Conservation (phyloP, 2,329 filamentous ascomycete species). For the Colletotrichum simmondsii region DNA sequence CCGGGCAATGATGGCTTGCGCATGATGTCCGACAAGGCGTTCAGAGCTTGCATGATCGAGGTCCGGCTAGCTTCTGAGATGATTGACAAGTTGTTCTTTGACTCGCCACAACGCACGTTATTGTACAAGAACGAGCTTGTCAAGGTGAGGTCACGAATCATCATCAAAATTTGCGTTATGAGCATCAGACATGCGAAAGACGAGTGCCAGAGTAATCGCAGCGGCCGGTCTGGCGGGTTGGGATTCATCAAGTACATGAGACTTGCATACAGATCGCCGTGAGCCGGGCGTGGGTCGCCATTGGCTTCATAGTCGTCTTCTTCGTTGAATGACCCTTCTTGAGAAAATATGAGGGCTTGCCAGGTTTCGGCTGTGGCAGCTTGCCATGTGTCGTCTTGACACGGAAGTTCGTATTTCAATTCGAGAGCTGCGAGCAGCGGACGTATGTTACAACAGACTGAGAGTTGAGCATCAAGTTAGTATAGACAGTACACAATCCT, state of each 20-base stretch:
- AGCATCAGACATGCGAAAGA: neutral
- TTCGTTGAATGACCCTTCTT: neutral
- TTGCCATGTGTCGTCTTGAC: neutral
- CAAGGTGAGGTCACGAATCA: neutral
- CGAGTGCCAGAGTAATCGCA: neutral
- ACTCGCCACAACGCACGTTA: neutral
- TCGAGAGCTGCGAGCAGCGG: neutral
- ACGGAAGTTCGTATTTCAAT: neutral
- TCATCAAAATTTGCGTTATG: constrained; percentile 5
- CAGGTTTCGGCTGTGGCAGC: neutral
- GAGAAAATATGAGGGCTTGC: neutral
- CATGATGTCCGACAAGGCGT: neutral
- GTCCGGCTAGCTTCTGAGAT: constrained; percentile 3
- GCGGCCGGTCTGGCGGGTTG: neutral
- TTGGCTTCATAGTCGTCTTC: neutral
- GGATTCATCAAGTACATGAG: neutral
- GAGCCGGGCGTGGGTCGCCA: neutral
- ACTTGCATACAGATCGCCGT: neutral
- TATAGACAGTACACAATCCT: neutral
- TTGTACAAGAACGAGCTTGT: neutral
- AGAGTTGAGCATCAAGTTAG: neutral
- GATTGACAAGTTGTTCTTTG: constrained; percentile 3
- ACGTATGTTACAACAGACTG: neutral
- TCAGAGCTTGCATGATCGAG: constrained; percentile 1
- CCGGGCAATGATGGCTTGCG: neutral